phyloP scores from a whole-genome alignment of 352 stramenopile genomes.

The Globisporangium iwayamae region DNA sequence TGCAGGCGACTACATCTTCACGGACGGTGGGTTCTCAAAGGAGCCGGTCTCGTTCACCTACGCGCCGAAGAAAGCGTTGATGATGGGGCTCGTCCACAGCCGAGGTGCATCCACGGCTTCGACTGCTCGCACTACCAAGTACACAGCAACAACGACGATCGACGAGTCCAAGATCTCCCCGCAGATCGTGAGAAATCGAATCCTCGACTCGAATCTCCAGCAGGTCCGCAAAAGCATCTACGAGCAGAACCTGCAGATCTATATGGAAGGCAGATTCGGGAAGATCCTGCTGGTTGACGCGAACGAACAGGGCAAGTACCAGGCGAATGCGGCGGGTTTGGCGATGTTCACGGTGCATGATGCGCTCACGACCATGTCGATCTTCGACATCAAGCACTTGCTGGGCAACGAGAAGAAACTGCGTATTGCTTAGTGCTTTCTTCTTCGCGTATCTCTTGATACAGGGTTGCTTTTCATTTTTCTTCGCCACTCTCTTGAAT shows the following conservation, averaged over 20 bases:
- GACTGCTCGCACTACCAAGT: not conserved
- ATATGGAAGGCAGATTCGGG: conserved; percentile 9
- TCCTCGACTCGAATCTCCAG: not conserved
- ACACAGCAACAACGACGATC: not conserved
- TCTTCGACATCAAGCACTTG: conserved; percentile 33
- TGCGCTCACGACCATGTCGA: conserved; percentile 23
- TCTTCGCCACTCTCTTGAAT: not conserved
- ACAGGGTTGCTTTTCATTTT: not conserved
- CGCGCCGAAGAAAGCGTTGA: conserved; percentile 26
- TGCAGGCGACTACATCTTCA: conserved; percentile 49
- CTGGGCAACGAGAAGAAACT: conserved; percentile 25
- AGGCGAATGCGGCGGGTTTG: conserved; percentile 6
- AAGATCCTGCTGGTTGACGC: conserved; percentile 26
- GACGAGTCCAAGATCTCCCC: conserved; percentile 1
- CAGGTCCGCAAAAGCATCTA: conserved; percentile 4
- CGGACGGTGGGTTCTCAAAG: conserved; percentile 31
- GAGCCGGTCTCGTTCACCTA: conserved; percentile 33
- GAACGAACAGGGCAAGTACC: conserved; percentile 18
- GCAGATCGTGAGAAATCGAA: not conserved
- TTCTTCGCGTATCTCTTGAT: not conserved
- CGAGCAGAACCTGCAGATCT: conserved; percentile 1
- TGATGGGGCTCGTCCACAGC: conserved; percentile 32
- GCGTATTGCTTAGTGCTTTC: conserved; percentile 3
- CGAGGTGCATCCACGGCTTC: not conserved
- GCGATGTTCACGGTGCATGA: conserved; percentile 27